Conservation (phyloP, 441 rosid species). For the Rhodomyrtus psidioides region DNA sequence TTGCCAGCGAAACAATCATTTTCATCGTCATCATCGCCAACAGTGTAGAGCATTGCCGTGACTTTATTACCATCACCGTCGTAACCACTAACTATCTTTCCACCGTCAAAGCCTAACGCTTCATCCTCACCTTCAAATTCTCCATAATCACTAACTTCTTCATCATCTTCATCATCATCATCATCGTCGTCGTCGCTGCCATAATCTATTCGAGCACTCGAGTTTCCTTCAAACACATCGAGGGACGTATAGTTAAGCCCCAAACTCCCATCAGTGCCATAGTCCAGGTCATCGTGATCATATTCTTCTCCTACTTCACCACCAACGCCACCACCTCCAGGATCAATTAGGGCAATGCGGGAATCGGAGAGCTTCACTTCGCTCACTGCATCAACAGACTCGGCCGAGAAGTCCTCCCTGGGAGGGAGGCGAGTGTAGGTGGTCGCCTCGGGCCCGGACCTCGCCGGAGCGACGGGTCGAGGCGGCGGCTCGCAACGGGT, state of each 20-base stretch:
- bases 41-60: conserved; percentile 6
- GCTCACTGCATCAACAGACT: not conserved
- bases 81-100: not conserved
- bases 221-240: conserved; percentile 22
- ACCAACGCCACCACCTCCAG: not conserved
- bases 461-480: conserved; percentile 21
- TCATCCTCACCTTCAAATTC: not conserved
- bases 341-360: conserved; percentile 12
- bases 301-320: conserved; percentile 11
- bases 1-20: conserved; percentile 15
- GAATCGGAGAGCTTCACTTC: conserved; percentile 61
- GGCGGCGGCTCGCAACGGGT: conserved; percentile 30
- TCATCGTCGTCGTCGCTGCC: conserved; percentile 3
- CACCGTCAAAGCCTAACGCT: not conserved
- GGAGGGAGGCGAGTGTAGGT: conserved; percentile 85
- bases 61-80: conserved; percentile 8
- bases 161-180: conserved; percentile 15
- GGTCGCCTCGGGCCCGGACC: conserved; percentile 49
- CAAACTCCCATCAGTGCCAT: conserved; percentile 2
- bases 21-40: conserved; percentile 3
- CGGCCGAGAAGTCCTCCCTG: conserved; percentile 42
- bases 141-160: not conserved
- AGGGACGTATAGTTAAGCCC: conserved; percentile 14
- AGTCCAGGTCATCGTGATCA: conserved; percentile 1
- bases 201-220: conserved; percentile 5